Percentiles rank a stretch among this genome's conserved stretches.
These are phyloP conservation scores for Tricholoma furcatifolium DNA, from an alignment of 768 basidiomycete genomes.

Conservation along the genomic window DNA sequence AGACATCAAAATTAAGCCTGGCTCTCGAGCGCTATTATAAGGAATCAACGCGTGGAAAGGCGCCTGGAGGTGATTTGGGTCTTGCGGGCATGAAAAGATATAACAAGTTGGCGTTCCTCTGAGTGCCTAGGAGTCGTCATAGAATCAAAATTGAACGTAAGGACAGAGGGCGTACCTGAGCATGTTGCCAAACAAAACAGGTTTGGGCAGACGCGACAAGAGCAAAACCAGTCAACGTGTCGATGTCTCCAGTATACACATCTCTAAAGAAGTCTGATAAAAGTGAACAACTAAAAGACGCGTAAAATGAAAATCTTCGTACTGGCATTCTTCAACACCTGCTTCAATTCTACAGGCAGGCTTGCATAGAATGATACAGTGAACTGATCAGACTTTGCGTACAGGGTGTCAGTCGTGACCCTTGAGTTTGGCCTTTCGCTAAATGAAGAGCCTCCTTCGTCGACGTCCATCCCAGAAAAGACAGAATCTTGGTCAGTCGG, in stretches of 20 bases:
- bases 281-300: not conserved
- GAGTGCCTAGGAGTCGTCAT: slow-evolving; percentile 39
- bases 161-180: slow-evolving; percentile 44
- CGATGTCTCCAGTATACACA: slow-evolving; percentile 68
- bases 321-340: slow-evolving; percentile 70
- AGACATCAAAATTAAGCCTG: slow-evolving; percentile 81
- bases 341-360: slow-evolving; percentile 73
- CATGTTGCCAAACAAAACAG: slow-evolving; percentile 84
- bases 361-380: slow-evolving; percentile 64
- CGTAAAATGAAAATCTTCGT: slow-evolving; percentile 14
- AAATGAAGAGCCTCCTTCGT: slow-evolving; percentile 43
- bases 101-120: slow-evolving; percentile 80
- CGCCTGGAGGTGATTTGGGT: slow-evolving; percentile 36
- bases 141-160: slow-evolving; percentile 1
- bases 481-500: slow-evolving; percentile 40
- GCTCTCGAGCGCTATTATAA: slow-evolving; percentile 68
- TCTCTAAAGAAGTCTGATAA: slow-evolving; percentile 64
- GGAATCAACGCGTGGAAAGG: slow-evolving; percentile 68
- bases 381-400: slow-evolving; percentile 75
- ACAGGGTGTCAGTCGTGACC: slow-evolving; percentile 42
- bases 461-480: slow-evolving; percentile 65
- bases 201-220: slow-evolving; percentile 69
- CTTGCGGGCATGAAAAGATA: slow-evolving; percentile 71
- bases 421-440: slow-evolving; percentile 36
- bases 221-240: slow-evolving; percentile 70